phyloP scores from a whole-genome alignment of 169 alveolate genomes.

The Plasmodium vivax region DNA sequence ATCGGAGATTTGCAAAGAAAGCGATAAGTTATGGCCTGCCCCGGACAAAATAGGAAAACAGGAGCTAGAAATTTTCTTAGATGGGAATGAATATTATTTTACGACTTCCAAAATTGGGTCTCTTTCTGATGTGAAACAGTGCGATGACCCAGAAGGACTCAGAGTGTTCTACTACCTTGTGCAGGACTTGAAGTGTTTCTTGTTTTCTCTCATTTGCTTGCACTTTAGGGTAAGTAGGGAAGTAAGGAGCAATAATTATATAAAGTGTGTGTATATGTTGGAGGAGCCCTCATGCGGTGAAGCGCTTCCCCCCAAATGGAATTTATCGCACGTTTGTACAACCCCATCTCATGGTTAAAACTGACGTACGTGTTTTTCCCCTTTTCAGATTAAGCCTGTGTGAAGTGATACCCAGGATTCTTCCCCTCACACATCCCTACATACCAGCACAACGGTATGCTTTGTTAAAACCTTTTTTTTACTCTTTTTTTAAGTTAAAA shows the following conservation, averaged over 20 bases:
- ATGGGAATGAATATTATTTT: constrained; percentile 86
- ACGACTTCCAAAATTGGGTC: constrained; percentile 95
- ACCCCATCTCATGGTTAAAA: neutral
- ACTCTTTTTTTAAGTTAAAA: neutral
- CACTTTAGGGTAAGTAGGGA: constrained; percentile 90
- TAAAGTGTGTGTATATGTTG: constrained; percentile 34
- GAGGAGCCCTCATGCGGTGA: neutral
- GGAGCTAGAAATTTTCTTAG: constrained; percentile 95
- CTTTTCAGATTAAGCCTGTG: constrained; percentile 31
- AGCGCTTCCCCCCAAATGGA: neutral
- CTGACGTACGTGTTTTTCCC: neutral
- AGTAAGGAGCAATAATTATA: neutral
- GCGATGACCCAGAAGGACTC: constrained; percentile 95
- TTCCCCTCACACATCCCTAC: neutral
- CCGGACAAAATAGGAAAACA: constrained; percentile 97
- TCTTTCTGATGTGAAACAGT: constrained; percentile 91
- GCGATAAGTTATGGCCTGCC: constrained; percentile 95
- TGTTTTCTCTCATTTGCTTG: constrained; percentile 92
- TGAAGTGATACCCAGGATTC: neutral
- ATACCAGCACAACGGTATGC: neutral
- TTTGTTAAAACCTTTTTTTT: neutral
- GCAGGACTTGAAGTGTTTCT: constrained; percentile 95
- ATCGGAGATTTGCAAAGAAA: constrained; percentile 92
- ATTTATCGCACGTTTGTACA: neutral
- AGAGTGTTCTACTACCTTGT: constrained; percentile 93